Evolutionary conservation across 306 rosid species (phyloP).

Genomic region (Nissolia schottii): DNA sequence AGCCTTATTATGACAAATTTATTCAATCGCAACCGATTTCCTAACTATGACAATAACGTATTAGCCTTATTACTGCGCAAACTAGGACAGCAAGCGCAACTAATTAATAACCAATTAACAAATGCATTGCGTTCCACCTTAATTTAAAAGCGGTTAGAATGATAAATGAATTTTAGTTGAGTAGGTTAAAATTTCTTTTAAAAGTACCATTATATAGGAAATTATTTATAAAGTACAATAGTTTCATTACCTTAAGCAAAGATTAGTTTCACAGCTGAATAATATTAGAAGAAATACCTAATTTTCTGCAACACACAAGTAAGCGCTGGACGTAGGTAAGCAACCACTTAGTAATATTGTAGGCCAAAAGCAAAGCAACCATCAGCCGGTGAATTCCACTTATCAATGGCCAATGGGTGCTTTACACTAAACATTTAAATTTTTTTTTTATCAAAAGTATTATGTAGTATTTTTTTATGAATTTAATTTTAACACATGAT

Average conservation of each 20-base stretch:
- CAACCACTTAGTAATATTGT: not conserved
- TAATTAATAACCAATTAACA: not conserved
- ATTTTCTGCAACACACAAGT: not conserved
- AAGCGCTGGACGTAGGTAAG: not conserved
- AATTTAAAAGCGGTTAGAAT: not conserved
- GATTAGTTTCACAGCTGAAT: not conserved
- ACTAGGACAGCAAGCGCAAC: not conserved
- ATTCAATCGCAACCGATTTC: too few species aligned
- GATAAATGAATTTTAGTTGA: too few species aligned
- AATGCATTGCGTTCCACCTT: not conserved
- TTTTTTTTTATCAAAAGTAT: too few species aligned
- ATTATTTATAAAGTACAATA: not conserved
- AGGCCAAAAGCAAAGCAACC: not conserved
- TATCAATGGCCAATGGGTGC: not conserved
- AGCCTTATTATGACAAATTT: too few species aligned
- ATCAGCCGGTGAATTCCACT: not conserved
- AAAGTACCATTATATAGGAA: not conserved
- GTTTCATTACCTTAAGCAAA: not conserved
- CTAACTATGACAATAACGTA: too few species aligned
- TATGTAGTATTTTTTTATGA: too few species aligned
- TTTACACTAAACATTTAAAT: not conserved
- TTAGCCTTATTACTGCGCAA: not conserved
- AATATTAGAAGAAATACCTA: not conserved
- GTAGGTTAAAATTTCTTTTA: not conserved
- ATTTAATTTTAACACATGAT: too few species aligned